Percentiles rank a stretch among this genome's conserved stretches.
phyloP scores from a whole-genome alignment of 2,329 filamentous ascomycete genomes.

The Saccharata proteae region DNA sequence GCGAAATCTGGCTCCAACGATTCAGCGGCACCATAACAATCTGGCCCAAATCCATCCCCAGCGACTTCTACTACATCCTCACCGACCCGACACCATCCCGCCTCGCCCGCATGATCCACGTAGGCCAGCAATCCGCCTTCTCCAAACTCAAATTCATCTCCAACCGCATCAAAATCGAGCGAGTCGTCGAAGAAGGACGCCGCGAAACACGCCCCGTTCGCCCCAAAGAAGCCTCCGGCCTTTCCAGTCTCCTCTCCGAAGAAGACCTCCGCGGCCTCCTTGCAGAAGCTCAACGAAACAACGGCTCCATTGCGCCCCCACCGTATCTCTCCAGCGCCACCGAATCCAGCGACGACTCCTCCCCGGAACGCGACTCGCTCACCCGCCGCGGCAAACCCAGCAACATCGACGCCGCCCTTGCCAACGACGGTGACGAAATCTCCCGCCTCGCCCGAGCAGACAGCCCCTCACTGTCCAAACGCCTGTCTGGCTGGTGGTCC shows the following conservation, averaged over 20 bases:
- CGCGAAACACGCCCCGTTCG: constrained; percentile 25
- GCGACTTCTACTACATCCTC: constrained; percentile 78
- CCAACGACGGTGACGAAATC: constrained; percentile 1
- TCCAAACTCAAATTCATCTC: constrained; percentile 84
- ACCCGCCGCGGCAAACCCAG: constrained; percentile 9
- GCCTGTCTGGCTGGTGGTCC: constrained; percentile 6
- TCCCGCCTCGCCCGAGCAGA: constrained; percentile 12
- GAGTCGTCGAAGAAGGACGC: constrained; percentile 47
- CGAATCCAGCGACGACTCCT: constrained; percentile 19
- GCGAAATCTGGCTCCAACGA: constrained; percentile 86
- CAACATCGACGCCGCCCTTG: constrained; percentile 8
- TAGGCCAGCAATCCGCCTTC: constrained; percentile 79
- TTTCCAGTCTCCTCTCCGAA: constrained; percentile 30
- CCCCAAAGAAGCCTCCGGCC: constrained; percentile 18
- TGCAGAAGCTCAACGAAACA: constrained; percentile 18
- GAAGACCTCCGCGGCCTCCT: constrained; percentile 34
- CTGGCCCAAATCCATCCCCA: constrained; percentile 71
- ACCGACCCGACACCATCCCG: constrained; percentile 66
- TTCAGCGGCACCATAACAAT: constrained; percentile 94
- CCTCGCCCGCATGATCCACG: constrained; percentile 77
- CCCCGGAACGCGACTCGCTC: constrained; percentile 12
- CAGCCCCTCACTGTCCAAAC: constrained; percentile 18
- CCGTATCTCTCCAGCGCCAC: constrained; percentile 16
- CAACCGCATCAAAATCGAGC: constrained; percentile 77
- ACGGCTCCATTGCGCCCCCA: constrained; percentile 16